Evolutionary conservation across 306 rosid species (phyloP).

Genomic region (Cicer chorassanicum): DNA sequence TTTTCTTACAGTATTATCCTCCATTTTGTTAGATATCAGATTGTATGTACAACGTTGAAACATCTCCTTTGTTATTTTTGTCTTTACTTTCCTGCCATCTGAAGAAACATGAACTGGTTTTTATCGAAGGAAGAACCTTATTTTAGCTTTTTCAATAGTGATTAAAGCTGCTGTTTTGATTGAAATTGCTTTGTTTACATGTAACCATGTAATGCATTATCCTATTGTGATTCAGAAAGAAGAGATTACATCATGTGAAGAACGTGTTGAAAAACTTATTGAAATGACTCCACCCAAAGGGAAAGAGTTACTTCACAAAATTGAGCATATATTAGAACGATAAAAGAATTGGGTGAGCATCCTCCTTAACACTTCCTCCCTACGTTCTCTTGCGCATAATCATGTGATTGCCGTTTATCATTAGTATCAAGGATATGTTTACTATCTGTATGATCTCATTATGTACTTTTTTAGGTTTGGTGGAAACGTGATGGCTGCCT

Average conservation of each 20-base stretch:
- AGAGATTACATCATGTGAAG: constrained; percentile 83
- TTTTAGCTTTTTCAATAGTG: too few species aligned
- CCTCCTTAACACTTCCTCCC: constrained; percentile 29
- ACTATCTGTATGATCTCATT: neutral
- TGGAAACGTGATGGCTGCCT: too few species aligned
- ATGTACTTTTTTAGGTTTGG: too few species aligned
- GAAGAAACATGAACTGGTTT: constrained; percentile 23
- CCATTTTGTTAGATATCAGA: constrained; percentile 4
- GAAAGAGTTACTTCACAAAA: constrained; percentile 70
- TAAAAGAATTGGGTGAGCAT: constrained; percentile 92
- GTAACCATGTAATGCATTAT: constrained; percentile 25
- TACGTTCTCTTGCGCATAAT: constrained; percentile 7
- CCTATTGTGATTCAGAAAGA: constrained; percentile 69
- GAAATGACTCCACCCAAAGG: constrained; percentile 94
- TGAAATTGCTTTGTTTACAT: constrained; percentile 24
- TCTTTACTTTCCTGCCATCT: constrained; percentile 10
- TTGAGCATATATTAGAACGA: constrained; percentile 91
- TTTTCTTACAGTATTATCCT: neutral
- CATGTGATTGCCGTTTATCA: constrained; percentile 11
- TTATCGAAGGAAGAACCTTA: neutral
- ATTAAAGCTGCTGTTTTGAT: constrained; percentile 31
- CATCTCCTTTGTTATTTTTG: constrained; percentile 1
- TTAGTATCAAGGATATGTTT: neutral
- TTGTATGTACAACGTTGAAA: neutral
- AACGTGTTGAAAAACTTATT: constrained; percentile 81